Evolutionary conservation across 2,329 filamentous ascomycete species (phyloP), one percentile per base, ranked within the genome.

Genomic region (Pezicula rhizophila): DNA sequence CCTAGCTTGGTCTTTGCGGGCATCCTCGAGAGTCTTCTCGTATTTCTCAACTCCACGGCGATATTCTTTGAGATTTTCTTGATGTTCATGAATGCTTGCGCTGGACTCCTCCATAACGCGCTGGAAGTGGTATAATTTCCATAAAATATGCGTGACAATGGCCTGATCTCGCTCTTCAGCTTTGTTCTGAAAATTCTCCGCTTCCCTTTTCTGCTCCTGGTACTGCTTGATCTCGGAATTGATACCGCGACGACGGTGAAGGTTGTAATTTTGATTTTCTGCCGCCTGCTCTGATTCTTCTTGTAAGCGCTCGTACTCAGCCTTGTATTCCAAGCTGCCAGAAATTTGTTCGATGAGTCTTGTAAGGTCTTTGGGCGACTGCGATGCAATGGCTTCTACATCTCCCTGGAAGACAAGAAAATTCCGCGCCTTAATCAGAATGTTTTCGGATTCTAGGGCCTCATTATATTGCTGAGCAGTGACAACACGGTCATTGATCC

Each of bases 351-450:
- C 93, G 49, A 99, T 95, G 45, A 99, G 73, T 45, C 89, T 81
- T 1, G 93, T 99, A 35, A 99, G 79, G 62, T 97, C 93, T 59
- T 90, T 91, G 0, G 93, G 90, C 1, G 90, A 95, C 66, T 97
- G 93, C 7, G 90, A 90, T 2, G 93, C 95, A 62, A 99, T 96
- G 20, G 90, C 88, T 68, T 99, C 93, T 15, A 99, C 92, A 65
- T 99, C 93, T 57, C 93, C 95, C 68, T 99, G 93, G 66, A 99
- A 99, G 33, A 99, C 93, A 5, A 99, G 79, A 66, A 99, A 99
- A 65, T 99, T 99, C 57, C 93, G 82, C 31, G 93, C 93, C 68
- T 96, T 97, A 74, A 99, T 97, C 52, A 99, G 73, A 57, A 99
- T 99, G 62, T 96, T 96, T 67, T 99, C 92, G 17, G 82, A 76